A percentile compares a stretch with the other conserved stretches of the same genome.
Evolutionary conservation across 345 rosid genomes (phyloP).

Genomic region (Salix brachista): DNA sequence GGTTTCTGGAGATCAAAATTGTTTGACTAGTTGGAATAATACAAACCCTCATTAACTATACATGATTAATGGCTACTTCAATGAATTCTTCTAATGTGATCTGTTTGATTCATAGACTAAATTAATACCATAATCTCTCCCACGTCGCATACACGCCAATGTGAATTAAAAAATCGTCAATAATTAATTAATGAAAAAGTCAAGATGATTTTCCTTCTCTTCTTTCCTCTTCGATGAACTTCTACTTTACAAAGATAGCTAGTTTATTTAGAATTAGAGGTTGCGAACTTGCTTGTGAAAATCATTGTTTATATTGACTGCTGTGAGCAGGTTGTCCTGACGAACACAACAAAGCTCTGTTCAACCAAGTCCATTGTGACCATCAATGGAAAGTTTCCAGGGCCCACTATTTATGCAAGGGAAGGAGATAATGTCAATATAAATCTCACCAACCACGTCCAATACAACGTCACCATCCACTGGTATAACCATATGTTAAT

Average conservation of each 20-base stretch:
- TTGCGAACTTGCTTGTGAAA: not conserved
- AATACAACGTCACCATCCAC: conserved; percentile 60
- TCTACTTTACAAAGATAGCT: not conserved
- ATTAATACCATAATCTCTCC: not conserved
- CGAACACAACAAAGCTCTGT: conserved; percentile 60
- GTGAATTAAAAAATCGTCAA: not conserved
- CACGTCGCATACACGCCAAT: not conserved
- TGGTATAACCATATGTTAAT: no score
- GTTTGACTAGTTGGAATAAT: not conserved
- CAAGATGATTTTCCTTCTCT: not conserved
- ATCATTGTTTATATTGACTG: not conserved
- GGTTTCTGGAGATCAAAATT: not conserved
- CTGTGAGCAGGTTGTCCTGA: conserved; percentile 45
- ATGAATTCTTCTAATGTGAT: not conserved
- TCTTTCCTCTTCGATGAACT: not conserved
- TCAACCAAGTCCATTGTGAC: conserved; percentile 55
- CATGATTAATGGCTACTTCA: not conserved
- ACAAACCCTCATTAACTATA: not conserved
- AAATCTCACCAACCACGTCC: conserved; percentile 53
- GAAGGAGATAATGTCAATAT: conserved; percentile 61
- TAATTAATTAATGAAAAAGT: not conserved
- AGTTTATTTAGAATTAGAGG: not conserved
- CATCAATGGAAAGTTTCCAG: conserved; percentile 62
- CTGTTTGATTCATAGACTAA: not conserved
- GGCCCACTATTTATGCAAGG: conserved; percentile 66